phyloP scores from a whole-genome alignment of 2,329 filamentous ascomycete genomes.

The Cadophora gregata region DNA sequence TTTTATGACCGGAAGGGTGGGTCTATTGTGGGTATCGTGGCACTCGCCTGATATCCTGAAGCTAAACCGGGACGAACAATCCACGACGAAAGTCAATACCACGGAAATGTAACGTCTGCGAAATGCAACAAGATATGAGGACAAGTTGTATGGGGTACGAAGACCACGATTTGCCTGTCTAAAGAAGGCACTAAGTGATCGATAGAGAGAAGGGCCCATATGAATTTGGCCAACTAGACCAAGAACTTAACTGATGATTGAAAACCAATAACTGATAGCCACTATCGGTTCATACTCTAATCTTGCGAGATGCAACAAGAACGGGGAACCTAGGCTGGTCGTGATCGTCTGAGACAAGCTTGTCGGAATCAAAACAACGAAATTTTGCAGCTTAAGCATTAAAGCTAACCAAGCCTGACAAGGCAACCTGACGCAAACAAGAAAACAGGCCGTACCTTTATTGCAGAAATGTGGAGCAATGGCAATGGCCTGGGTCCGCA shows the following conservation, averaged over 20 bases:
- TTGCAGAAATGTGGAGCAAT: not conserved
- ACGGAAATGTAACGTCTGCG: not conserved
- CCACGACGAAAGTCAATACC: not conserved
- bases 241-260: not conserved
- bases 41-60: not conserved
- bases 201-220: not conserved
- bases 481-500: not conserved
- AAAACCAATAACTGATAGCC: not conserved
- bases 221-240: not conserved
- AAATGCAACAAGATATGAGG: not conserved
- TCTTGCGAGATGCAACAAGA: conserved; percentile 11
- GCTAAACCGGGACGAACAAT: not conserved
- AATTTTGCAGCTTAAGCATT: not conserved
- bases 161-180: not conserved
- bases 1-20: not conserved
- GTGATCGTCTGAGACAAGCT: no score
- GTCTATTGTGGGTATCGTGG: not conserved
- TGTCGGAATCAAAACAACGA: no score
- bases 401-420: not conserved
- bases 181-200: not conserved
- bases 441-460: not conserved
- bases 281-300: not conserved
- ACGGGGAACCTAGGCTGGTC: not conserved
- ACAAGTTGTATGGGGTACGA: not conserved
- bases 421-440: not conserved